Conservation (phyloP, 2,329 filamentous ascomycete species). For the Penicillium sp. region DNA sequence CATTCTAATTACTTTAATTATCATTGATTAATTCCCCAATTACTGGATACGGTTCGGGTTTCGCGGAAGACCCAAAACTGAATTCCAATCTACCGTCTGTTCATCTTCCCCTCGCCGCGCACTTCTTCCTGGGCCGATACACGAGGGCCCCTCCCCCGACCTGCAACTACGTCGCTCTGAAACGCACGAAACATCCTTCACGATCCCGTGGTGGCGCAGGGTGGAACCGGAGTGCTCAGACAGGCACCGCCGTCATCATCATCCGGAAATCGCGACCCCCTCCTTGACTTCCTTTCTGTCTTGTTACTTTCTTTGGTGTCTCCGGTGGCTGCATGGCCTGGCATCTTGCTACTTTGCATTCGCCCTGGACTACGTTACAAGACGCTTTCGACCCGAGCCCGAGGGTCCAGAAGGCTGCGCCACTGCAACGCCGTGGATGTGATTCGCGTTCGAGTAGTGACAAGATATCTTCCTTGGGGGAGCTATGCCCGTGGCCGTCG, state of each 20-base stretch:
- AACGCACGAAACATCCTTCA: conserved; percentile 19
- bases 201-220: conserved; percentile 13
- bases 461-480: conserved; percentile 21
- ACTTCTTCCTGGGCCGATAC: conserved; percentile 1
- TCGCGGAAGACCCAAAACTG: conserved; percentile 2
- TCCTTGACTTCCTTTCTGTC: conserved; percentile 7
- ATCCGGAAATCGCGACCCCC: conserved; percentile 7
- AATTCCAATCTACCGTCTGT: conserved; percentile 20
- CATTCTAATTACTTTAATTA: conserved; percentile 23
- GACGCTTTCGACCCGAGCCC: background rate
- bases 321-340: conserved; percentile 18
- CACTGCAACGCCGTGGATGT: conserved; percentile 26
- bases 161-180: conserved; percentile 11
- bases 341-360: conserved; percentile 7
- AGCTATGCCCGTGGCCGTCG: conserved; percentile 41
- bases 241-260: conserved; percentile 13
- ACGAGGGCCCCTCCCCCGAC: conserved; percentile 2
- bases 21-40: conserved; percentile 22
- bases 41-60: conserved; percentile 1
- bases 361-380: conserved; percentile 3
- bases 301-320: conserved; percentile 8
- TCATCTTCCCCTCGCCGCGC: conserved; percentile 4
- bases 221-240: conserved; percentile 12
- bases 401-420: background rate
- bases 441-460: conserved; percentile 17